Base-by-base conservation (phyloP, 139 green algal genomes). In the Pleodorina starrii region DNA sequence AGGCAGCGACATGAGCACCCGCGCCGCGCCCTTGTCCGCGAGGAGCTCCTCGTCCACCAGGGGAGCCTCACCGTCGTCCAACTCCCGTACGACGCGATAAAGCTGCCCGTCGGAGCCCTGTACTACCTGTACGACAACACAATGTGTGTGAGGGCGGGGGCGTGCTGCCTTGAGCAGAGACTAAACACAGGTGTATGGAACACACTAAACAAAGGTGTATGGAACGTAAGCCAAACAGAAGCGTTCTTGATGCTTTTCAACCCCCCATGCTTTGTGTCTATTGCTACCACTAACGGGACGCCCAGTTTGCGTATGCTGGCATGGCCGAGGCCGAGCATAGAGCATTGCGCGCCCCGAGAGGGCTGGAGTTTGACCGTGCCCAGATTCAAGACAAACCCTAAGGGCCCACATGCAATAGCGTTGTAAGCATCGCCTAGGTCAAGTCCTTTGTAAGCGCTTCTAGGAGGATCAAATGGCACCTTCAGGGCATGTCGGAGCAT, bases 61-160 rank as follows among this genome's bases (percentile, higher is more conserved):
- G 16, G 72, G 72, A 32, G 27, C 78, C 6, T 51, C 78, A 21
- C 14, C 57, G 27, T 71, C 79, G 36, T 87, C 83, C 35, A 88
- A 44, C 66, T 88, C 83, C 0, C 85, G 59, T 36, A 91, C 44
- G 1, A 91, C 40, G 32, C 87, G 87, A 36, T 91, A 91, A 66
- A 91, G 44, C 76, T 91, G 81, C 5, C 87, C 87, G 60, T 79
- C 59, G 1, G 66, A 54, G 27, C 73, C 87, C 16, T 73, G 43
- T 0, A 91, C 81, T 35, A 91, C 66, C 87, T 91, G 77, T 17
- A 11, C n/a, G 36, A 17, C 51, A 9, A 27, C 35, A 1, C 42
- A 10, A 27, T 27, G 44, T 14, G 35, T 0, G 46, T 2, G n/a
- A 4, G 25, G 27, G 10, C 46, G 38, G 46, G 75, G 38, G 59